Conservation (phyloP, 345 rosid species). For the Pistacia vera region DNA sequence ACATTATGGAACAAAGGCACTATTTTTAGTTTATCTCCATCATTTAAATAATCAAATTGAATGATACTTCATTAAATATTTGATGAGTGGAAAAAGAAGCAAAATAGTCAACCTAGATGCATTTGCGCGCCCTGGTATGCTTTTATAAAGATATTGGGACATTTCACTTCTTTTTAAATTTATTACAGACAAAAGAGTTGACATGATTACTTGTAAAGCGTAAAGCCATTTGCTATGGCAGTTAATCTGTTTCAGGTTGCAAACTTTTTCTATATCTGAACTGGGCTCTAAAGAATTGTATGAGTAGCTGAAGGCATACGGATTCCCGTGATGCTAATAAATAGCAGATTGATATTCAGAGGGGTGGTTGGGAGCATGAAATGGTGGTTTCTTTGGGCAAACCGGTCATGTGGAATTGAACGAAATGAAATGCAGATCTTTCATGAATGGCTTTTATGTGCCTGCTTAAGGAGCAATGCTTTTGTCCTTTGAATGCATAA, state of each 20-base stretch:
- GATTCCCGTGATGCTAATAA: conserved; percentile 16
- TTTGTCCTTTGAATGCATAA: conserved; percentile 12
- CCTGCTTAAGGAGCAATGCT: conserved; percentile 12
- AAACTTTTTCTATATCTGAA: neutral
- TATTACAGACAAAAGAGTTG: neutral
- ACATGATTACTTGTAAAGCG: neutral
- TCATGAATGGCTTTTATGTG: conserved; percentile 13
- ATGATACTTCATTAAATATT: neutral
- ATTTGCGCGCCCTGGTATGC: neutral
- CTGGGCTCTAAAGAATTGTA: neutral
- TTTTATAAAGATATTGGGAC: neutral
- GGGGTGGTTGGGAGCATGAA: conserved; percentile 16
- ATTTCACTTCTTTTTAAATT: neutral
- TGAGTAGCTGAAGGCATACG: neutral
- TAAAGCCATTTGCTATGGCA: neutral
- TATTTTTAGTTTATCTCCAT: neutral
- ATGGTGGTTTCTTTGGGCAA: neutral
- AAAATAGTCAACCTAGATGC: neutral
- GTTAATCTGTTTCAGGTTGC: neutral
- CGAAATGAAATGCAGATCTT: neutral
- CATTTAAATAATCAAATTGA: too few relatives aligned
- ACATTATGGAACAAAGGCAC: neutral
- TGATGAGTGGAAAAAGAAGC: neutral
- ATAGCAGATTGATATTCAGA: neutral
- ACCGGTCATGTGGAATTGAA: conserved; percentile 9